These are phyloP conservation scores for Vinca major DNA, from an alignment of 305 asterid genomes.

Conservation along the genomic window DNA sequence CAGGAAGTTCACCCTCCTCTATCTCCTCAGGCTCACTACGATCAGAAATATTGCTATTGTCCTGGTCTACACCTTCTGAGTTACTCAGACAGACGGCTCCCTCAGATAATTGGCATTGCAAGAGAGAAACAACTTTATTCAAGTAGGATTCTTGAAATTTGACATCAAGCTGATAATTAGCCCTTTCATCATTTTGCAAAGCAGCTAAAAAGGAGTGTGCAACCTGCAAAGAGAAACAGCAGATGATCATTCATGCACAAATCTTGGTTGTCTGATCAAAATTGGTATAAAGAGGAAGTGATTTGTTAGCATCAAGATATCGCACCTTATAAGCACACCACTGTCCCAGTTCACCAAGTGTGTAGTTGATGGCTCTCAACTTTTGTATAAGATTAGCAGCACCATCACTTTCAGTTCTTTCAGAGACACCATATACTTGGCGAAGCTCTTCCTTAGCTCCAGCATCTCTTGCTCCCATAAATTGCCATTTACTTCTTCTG, in stretches of 20 bases:
- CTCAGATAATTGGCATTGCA: slow-evolving; percentile 86
- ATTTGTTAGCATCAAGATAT: slow-evolving; percentile 7
- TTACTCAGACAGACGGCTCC: slow-evolving; percentile 68
- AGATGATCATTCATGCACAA: slow-evolving; percentile 10
- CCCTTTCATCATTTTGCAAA: slow-evolving; percentile 94
- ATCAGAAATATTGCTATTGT: slow-evolving; percentile 24
- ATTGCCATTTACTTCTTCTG: slow-evolving; percentile 97
- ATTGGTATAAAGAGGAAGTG: slow-evolving; percentile 9
- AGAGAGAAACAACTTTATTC: slow-evolving; percentile 71
- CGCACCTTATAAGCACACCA: slow-evolving; percentile 98
- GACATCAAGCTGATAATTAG: slow-evolving; percentile 86
- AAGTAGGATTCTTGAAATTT: slow-evolving; percentile 96
- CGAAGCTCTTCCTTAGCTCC: slow-evolving; percentile 91
- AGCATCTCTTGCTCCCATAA: slow-evolving; percentile 99
- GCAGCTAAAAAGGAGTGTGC: slow-evolving; percentile 84
- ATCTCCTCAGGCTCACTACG: slow-evolving; percentile 55
- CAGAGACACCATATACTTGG: slow-evolving; percentile 97
- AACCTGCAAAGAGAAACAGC: slow-evolving; percentile 46
- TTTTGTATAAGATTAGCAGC: slow-evolving; percentile 95
- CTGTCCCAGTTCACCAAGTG: slow-evolving; percentile 97
- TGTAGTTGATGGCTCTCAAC: slow-evolving; percentile 93
- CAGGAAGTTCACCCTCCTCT: slow-evolving; percentile 95
- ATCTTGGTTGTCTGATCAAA: slow-evolving; percentile 12
- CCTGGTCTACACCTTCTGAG: slow-evolving; percentile 26
- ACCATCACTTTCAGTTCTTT: slow-evolving; percentile 98